Percentiles rank a stretch among this genome's conserved stretches.
Conservation (phyloP, 352 stramenopile genomes). For the Globisporangium yorkense region DNA sequence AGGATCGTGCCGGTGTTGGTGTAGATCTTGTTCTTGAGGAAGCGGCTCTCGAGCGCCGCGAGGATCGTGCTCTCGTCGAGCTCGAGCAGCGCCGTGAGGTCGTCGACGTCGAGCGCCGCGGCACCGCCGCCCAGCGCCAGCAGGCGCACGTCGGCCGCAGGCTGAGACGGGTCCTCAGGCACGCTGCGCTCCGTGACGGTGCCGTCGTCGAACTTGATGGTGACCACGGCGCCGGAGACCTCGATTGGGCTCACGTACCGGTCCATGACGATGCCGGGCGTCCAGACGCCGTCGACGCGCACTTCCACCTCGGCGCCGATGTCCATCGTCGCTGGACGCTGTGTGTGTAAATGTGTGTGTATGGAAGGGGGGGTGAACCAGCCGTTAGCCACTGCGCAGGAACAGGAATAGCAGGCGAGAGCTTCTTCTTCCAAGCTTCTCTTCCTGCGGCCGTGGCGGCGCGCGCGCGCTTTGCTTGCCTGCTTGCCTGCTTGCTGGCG, state of each 20-base stretch:
- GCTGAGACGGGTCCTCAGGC: conserved; percentile 23
- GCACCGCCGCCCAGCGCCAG: neutral
- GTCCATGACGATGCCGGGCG: conserved; percentile 48
- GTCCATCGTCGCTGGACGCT: conserved; percentile 32
- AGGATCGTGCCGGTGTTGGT: conserved; percentile 81
- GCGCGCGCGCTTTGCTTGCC: no score
- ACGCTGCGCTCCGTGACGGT: conserved; percentile 39
- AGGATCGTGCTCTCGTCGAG: conserved; percentile 68
- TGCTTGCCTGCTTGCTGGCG: no score
- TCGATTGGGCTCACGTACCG: conserved; percentile 58
- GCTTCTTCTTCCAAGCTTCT: no score
- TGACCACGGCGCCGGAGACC: conserved; percentile 36
- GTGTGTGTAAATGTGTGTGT: neutral
- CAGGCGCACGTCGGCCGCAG: conserved; percentile 25
- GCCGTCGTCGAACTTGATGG: conserved; percentile 65
- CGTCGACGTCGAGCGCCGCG: conserved; percentile 50
- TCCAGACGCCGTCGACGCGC: conserved; percentile 39
- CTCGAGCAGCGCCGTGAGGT: conserved; percentile 80
- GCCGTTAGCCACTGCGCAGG: no score
- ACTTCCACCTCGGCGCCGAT: conserved; percentile 62
- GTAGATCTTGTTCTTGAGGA: conserved; percentile 75
- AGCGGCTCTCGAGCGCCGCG: conserved; percentile 61
- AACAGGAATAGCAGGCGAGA: no score
- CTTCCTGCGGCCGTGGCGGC: no score
- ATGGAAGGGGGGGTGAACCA: neutral